Conservation (phyloP, 2,329 filamentous ascomycete species). For the Diaporthe sp. region DNA sequence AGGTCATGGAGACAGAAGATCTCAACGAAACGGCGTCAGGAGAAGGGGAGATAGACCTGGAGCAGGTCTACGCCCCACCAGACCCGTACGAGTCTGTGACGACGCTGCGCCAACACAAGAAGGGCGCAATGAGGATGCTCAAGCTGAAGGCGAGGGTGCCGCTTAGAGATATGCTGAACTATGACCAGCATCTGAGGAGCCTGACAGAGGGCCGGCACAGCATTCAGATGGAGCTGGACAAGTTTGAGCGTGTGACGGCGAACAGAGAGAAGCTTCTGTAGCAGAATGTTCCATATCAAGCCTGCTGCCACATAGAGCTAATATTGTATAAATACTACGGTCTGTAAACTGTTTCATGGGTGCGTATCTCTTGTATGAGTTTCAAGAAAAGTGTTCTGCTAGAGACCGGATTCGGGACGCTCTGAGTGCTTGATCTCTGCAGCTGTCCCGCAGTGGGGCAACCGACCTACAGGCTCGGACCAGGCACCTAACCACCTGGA, state of each 20-base stretch:
- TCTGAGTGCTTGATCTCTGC: background rate
- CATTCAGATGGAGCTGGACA: slow-evolving; percentile 70
- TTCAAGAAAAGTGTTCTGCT: background rate
- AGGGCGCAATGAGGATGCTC: slow-evolving; percentile 61
- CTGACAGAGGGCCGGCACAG: slow-evolving; percentile 85
- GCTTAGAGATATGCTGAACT: slow-evolving; percentile 96
- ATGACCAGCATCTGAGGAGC: slow-evolving; percentile 88
- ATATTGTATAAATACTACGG: background rate
- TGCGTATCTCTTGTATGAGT: background rate
- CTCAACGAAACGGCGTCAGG: slow-evolving; percentile 52
- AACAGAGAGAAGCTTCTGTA: slow-evolving; percentile 64
- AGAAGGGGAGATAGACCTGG: slow-evolving; percentile 71
- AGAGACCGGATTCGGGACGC: too few species aligned
- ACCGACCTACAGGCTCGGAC: background rate
- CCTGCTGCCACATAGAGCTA: background rate
- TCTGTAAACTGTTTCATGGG: background rate
- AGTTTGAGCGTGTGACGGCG: slow-evolving; percentile 67
- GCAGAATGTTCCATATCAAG: background rate
- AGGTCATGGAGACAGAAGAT: slow-evolving; percentile 78
- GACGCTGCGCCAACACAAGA: slow-evolving; percentile 65
- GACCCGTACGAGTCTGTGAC: slow-evolving; percentile 80
- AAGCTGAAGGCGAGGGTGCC: slow-evolving; percentile 89
- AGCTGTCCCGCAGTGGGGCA: background rate
- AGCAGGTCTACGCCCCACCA: slow-evolving; percentile 85
- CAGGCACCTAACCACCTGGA: background rate